Percentiles rank a stretch among this genome's conserved stretches.
Evolutionary conservation across 305 asterid species (phyloP).

Genomic region (Rubia occidens): DNA sequence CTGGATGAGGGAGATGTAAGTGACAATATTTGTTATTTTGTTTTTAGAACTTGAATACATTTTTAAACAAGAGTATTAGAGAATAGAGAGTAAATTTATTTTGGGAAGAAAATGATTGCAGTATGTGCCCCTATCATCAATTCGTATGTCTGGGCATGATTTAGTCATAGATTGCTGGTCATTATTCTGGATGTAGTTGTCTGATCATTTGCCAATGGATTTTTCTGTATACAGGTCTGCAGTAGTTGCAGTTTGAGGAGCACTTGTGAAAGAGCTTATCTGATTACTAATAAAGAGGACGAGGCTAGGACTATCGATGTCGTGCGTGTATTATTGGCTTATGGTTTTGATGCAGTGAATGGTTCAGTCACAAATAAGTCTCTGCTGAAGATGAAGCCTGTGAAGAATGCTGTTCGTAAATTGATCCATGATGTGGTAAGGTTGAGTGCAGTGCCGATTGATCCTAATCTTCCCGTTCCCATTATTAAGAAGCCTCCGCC

Average conservation of each 20-base stretch:
- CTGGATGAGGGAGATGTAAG: conserved; percentile 99
- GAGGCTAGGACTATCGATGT: conserved; percentile 83
- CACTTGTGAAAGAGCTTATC: conserved; percentile 83
- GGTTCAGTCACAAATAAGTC: conserved; percentile 59
- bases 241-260: conserved; percentile 87
- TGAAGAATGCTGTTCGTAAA: conserved; percentile 65
- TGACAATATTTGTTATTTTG: conserved; percentile 1
- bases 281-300: conserved; percentile 87
- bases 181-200: not conserved
- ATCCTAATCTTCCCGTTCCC: conserved; percentile 91
- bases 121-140: not conserved
- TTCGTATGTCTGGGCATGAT: conserved; percentile 4
- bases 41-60: not conserved
- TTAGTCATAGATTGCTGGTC: not conserved
- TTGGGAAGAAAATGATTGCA: not conserved
- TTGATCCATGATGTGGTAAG: conserved; percentile 81
- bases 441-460: conserved; percentile 89
- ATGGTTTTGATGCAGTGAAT: conserved; percentile 67
- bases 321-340: conserved; percentile 72
- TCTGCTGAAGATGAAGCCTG: conserved; percentile 57
- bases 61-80: not conserved
- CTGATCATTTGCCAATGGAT: not conserved
- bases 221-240: conserved; percentile 61
- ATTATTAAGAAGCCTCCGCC: conserved; percentile 72
- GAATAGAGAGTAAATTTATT: not conserved